Conservation (phyloP, 352 stramenopile species). For the Globisporangium recalcitrans region DNA sequence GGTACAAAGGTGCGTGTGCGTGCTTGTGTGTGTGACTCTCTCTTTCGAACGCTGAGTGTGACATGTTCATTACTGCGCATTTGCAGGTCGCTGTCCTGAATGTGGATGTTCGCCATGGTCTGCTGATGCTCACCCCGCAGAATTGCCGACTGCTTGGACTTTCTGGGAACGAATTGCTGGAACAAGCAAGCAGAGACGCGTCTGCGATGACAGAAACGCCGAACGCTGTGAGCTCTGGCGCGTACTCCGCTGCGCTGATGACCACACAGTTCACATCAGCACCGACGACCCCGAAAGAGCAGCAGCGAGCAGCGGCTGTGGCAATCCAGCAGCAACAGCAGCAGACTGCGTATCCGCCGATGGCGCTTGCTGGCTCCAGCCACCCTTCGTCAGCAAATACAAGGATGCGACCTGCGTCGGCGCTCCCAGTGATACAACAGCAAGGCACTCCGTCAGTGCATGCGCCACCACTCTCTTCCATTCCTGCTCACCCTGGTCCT, state of each 20-base stretch:
- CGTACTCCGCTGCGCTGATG: slow-evolving; percentile 55
- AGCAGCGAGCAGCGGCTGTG: slow-evolving; percentile 1
- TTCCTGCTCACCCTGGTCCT: not conserved
- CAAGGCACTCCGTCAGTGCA: not conserved
- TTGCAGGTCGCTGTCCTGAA: slow-evolving; percentile 54
- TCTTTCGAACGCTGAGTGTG: not conserved
- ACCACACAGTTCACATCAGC: slow-evolving; percentile 31
- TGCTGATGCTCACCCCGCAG: slow-evolving; percentile 60
- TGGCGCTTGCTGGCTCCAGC: not conserved
- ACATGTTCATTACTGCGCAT: not conserved
- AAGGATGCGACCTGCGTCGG: not conserved
- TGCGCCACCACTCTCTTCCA: not conserved
- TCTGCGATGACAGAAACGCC: slow-evolving; percentile 1
- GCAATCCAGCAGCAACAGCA: not conserved
- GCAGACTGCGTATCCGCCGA: slow-evolving; percentile 5
- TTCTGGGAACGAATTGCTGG: slow-evolving; percentile 21
- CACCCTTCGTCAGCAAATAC: not conserved
- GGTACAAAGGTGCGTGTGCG: slow-evolving; percentile 46
- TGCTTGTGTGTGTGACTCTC: not conserved
- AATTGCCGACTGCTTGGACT: slow-evolving; percentile 61
- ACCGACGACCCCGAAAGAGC: not conserved
- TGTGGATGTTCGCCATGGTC: slow-evolving; percentile 58
- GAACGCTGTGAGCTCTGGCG: slow-evolving; percentile 18
- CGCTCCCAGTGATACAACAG: not conserved
- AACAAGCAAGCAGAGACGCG: slow-evolving; percentile 16